Percentiles rank a stretch among this genome's conserved stretches.
phyloP scores from a whole-genome alignment of 495 filamentous ascomycete genomes.

The Talaromyces proteolyticus region DNA sequence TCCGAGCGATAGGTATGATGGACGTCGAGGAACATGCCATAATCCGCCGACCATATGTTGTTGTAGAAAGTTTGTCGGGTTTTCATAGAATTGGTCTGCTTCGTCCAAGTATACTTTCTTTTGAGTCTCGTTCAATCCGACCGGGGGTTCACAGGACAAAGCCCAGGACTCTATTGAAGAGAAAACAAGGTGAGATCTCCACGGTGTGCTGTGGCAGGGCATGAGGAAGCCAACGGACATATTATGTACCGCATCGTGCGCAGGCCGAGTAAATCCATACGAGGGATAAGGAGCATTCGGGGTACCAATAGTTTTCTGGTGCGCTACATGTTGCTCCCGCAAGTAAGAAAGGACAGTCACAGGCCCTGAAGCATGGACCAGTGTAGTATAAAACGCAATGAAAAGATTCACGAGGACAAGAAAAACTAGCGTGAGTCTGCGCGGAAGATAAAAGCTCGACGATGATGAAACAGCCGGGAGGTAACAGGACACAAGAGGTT shows the following conservation, averaged over 20 bases:
- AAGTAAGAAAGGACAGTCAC: slow-evolving; percentile 68
- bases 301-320: background rate
- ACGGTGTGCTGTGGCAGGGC: slow-evolving; percentile 97
- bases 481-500: slow-evolving; percentile 62
- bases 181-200: slow-evolving; percentile 80
- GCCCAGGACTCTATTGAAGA: slow-evolving; percentile 76
- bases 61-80: slow-evolving; percentile 56
- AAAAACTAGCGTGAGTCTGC: slow-evolving; percentile 48
- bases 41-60: slow-evolving; percentile 39
- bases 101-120: slow-evolving; percentile 73
- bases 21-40: slow-evolving; percentile 31
- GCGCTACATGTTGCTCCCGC: slow-evolving; percentile 51
- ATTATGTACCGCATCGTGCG: slow-evolving; percentile 14
- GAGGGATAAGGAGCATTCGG: slow-evolving; percentile 12
- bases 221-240: slow-evolving; percentile 87
- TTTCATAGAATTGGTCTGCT: slow-evolving; percentile 80
- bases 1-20: slow-evolving; percentile 18
- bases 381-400: slow-evolving; percentile 67
- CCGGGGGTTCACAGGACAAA: slow-evolving; percentile 83
- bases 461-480: slow-evolving; percentile 31
- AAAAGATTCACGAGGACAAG: slow-evolving; percentile 60
- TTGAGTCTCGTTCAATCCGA: slow-evolving; percentile 52
- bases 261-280: slow-evolving; percentile 3
- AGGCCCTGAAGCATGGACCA: slow-evolving; percentile 74
- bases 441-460: slow-evolving; percentile 25